Conservation (phyloP, 139 green algal genomes). For the Chlorokybus atmophyticus region DNA sequence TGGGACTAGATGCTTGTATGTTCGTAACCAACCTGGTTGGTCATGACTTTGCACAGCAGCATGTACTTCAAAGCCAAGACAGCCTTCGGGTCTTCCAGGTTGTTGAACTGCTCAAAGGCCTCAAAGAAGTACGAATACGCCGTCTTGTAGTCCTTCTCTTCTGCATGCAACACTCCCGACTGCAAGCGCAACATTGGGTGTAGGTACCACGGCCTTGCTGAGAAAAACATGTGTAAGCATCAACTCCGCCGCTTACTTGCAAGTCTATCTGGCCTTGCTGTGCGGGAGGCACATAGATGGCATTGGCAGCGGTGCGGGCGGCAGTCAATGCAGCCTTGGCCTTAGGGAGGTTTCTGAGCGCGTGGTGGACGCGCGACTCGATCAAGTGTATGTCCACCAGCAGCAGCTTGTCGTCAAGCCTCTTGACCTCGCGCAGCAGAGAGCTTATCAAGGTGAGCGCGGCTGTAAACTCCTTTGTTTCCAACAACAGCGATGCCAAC, state of each 20-base stretch:
- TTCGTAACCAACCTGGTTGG: conserved; percentile 51
- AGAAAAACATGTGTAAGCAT: too few relatives aligned
- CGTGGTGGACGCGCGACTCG: conserved; percentile 79
- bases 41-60: conserved; percentile 82
- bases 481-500: conserved; percentile 72
- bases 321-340: conserved; percentile 82
- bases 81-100: conserved; percentile 66
- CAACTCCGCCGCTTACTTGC: neutral
- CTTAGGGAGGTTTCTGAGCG: conserved; percentile 84
- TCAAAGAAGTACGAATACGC: conserved; percentile 98
- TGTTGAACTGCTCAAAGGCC: conserved; percentile 76
- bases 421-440: conserved; percentile 87
- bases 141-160: conserved; percentile 98
- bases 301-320: conserved; percentile 81
- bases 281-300: conserved; percentile 87
- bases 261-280: conserved; percentile 60
- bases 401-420: conserved; percentile 96
- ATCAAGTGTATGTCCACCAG: conserved; percentile 96
- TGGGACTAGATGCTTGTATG: conserved; percentile 76
- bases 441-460: conserved; percentile 59
- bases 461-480: conserved; percentile 55
- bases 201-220: neutral
- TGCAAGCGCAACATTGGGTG: conserved; percentile 45
- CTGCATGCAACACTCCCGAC: conserved; percentile 81
- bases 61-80: conserved; percentile 91